Evolutionary conservation across 1,139 yeast genomes (phyloP), one percentile per base, ranked within the genome.

Genomic region (Magnusiomyces clavatus): DNA sequence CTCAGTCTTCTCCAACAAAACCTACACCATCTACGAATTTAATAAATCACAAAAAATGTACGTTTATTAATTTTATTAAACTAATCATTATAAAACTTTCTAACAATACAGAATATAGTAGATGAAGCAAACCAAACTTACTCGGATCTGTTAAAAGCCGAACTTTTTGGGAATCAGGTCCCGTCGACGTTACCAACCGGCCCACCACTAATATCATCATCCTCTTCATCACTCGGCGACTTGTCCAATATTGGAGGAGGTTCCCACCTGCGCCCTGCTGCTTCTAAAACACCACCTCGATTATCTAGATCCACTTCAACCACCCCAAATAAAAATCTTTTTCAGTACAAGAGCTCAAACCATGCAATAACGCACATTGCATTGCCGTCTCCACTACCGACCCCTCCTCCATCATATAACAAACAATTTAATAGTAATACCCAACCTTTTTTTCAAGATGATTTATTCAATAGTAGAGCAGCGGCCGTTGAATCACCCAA

Each of bases 101-200:
- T 16, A 39, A n/a, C 47, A 92, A 85, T 57, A 70, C 75, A 31
- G n/a, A 76, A 84, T 55, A 77, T 81, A 61, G 87, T 82, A 61
- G 85, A 83, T 58, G 95, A 86, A 61, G 96, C 97, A 2, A 87
- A 87, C 64, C 72, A 85, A 58, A 87, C 96, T 0, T 94, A 90
- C 66, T 83, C 90, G 48, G 81, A 94, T 0, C 85, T 94, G 5
- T 70, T 92, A 43, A 86, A 87, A 61, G 88, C 95, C 35, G 99
- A 92, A 66, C 71, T 92, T 43, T 92, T 92, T 73, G 97, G 97
- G 8, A 94, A 85, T 62, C 80, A 85, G 55, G 81, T 85, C 1
- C 88, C 89, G 1, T 72, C 75, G 68, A 78, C 80, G 2, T 68
- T 78, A 1, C 62, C 69, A 16, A 6, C 34, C 12, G 17, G 36